Evolutionary conservation across 2,329 filamentous ascomycete genomes (phyloP), one percentile per base, ranked within the genome.

Genomic region (Massarina eburnea): DNA sequence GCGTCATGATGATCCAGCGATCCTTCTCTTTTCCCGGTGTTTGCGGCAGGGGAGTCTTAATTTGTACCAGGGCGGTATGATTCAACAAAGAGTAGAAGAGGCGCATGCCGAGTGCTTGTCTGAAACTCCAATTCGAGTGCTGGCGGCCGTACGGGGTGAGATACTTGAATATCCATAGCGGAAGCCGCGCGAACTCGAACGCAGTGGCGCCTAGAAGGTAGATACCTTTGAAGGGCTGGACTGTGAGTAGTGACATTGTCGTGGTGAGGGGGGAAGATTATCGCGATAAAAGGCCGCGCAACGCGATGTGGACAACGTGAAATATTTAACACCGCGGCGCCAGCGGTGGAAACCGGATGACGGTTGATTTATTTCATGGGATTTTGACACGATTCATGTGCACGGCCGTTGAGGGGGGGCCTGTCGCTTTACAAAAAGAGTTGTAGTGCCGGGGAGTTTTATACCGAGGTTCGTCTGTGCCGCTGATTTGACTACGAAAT

Each of bases 91-190:
- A 49, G 46, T 54, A 66, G 33, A 73, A 32, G 15, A 73, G 39
- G 20, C 66, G 65, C 18, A 68, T 55, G 29, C 46, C 41, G 27
- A 76, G 41, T 3, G 71, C 67, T 53, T 76, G 72, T 9, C 60
- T 54, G 49, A 66, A 70, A 18, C 60, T 69, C 70, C 71, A 76
- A 45, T 59, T 46, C 2, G 64, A 62, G 46, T 73, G 62, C 36
- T 69, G 73, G 4, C 73, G 72, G n/a, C 66, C 55, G 22, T 57
- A 64, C 12, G 55, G 39, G 12, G 62, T 49, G 24, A 71, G 46
- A 52, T 70, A 75, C 41, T 70, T 68, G 27, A 71, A 21, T 32
- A 72, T 44, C 60, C 66, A 73, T 42, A 75, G n/a, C 5, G 73
- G 73, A 2, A 75, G 44, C 4, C 69, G 64, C 9, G 57, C 48